A percentile compares a stretch with the other conserved stretches of the same genome.
These are phyloP conservation scores for Tetrapisispora pingtungensis DNA, from an alignment of 805 yeast genomes.

Conservation along the genomic window DNA sequence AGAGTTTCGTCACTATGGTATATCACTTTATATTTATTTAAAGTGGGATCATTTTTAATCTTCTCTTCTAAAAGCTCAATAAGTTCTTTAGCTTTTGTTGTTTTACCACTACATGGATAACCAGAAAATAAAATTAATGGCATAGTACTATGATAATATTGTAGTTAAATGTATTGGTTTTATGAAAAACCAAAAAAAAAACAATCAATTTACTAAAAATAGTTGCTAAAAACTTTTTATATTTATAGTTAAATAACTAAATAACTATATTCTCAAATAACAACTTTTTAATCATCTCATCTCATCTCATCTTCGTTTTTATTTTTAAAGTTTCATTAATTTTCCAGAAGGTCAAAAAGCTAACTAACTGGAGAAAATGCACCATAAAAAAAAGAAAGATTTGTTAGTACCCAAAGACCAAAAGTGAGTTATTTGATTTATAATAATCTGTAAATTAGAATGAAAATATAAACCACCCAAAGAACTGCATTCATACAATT, in stretches of 20 bases:
- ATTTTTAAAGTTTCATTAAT: not conserved
- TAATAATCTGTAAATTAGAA: too few relatives aligned
- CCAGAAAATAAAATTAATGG: constrained; percentile 82
- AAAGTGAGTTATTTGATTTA: too few relatives aligned
- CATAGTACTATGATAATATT: constrained; percentile 36
- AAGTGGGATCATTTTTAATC: constrained; percentile 35
- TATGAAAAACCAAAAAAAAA: too few relatives aligned
- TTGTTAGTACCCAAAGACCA: too few relatives aligned
- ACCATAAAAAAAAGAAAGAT: too few relatives aligned
- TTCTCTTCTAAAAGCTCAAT: constrained; percentile 36
- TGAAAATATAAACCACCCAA: too few relatives aligned
- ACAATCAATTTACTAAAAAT: too few relatives aligned
- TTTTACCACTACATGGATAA: constrained; percentile 76
- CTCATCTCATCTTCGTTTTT: not conserved
- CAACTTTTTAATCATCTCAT: not conserved
- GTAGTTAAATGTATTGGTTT: too few relatives aligned
- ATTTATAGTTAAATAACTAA: too few relatives aligned
- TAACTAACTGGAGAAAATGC: not conserved
- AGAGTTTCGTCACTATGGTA: constrained; percentile 70
- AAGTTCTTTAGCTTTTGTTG: constrained; percentile 58
- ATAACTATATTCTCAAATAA: too few relatives aligned
- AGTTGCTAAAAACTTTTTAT: too few relatives aligned
- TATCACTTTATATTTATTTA: constrained; percentile 41
- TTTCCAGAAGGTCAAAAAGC: not conserved
- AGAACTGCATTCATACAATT: too few relatives aligned